These are phyloP conservation scores for Arabidopsis arenosa DNA, from an alignment of 345 rosid genomes.

Conservation along the genomic window DNA sequence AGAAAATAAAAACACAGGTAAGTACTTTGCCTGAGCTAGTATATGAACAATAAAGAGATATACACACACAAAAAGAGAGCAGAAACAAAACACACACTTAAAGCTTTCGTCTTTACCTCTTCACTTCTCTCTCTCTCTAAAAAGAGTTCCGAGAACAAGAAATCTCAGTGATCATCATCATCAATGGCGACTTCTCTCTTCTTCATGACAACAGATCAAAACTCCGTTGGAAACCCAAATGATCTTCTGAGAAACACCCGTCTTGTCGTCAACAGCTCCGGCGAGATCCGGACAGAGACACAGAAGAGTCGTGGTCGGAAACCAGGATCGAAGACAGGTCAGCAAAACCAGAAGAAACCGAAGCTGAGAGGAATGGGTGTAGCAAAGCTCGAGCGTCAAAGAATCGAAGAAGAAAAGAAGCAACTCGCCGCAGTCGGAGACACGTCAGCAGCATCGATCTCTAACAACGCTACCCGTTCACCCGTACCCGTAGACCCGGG, in stretches of 20 bases:
- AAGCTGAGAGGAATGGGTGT: slow-evolving; percentile 83
- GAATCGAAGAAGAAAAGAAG: slow-evolving; percentile 54
- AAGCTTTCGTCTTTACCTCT: slow-evolving; percentile 31
- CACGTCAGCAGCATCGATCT: neutral
- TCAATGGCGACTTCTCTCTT: slow-evolving; percentile 46
- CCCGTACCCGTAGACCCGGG: slow-evolving; percentile 40
- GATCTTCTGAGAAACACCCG: slow-evolving; percentile 26
- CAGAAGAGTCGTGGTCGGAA: slow-evolving; percentile 45
- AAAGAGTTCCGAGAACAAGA: neutral
- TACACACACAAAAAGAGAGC: slow-evolving; percentile 28
- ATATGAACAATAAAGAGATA: slow-evolving; percentile 28
- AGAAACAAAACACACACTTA: slow-evolving; percentile 28
- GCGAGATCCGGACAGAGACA: slow-evolving; percentile 37
- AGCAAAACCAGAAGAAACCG: slow-evolving; percentile 54
- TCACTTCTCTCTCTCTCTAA: slow-evolving; percentile 18
- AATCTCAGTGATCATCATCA: slow-evolving; percentile 37
- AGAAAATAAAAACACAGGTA: slow-evolving; percentile 34
- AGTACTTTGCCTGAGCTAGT: slow-evolving; percentile 39
- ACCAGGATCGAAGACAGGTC: slow-evolving; percentile 37
- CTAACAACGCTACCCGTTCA: slow-evolving; percentile 28
- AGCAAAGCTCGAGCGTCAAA: slow-evolving; percentile 65
- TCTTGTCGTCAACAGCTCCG: slow-evolving; percentile 10
- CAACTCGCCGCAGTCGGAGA: slow-evolving; percentile 13
- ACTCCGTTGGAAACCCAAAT: slow-evolving; percentile 25
- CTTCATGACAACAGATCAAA: slow-evolving; percentile 31